Base-by-base conservation (phyloP, 495 filamentous ascomycete species). In the Penicillium silybi region DNA sequence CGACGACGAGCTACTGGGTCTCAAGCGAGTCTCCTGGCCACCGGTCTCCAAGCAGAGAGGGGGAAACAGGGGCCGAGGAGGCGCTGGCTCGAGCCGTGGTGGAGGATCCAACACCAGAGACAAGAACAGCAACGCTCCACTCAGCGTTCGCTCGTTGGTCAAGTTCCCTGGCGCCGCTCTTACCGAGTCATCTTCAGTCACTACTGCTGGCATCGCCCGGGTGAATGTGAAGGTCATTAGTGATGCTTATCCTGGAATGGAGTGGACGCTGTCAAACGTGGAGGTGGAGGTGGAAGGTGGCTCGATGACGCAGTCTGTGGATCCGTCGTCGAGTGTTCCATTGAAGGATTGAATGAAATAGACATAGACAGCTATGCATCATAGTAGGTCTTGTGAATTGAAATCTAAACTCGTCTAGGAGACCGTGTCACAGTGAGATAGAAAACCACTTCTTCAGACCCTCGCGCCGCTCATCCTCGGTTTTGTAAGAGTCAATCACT, bases 241-340 rank as follows among this genome's bases (percentile, higher is more conserved):
- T 71, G 91, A 97, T 77, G 85, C 81, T 18, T 97, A 97, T 72
- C 72, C 90, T 23, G 87, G 86, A 0, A 85, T 97, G 84, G 75
- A 84, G 57, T 95, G 88, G 77, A 70, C 62, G 3, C 23, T 73
- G 25, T 46, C 57, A 1, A 59, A 63, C 37, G 61, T 70, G 26
- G 64, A 66, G 32, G 61, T 70, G 0, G 52, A 56, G 16, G 22
- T 69, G 23, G 60, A 35, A 3, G 26, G 41, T 11, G 44, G 20
- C 1, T n/a, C 47, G 11, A 47, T 41, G 35, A 64, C 44, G 7
- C 67, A 70, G 57, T 52, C 23, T 20, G 44, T 71, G 0, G 43
- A 60, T 13, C 55, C 59, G 17, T 61, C 59, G 18, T 50, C 64
- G 13, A 68, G 62, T 27, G 47, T 51, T 22, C 52, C 59, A 41